A percentile compares a stretch with the other conserved stretches of the same genome.
Evolutionary conservation across 2,329 filamentous ascomycete species (phyloP).

Genomic region (Colletotrichum musae): DNA sequence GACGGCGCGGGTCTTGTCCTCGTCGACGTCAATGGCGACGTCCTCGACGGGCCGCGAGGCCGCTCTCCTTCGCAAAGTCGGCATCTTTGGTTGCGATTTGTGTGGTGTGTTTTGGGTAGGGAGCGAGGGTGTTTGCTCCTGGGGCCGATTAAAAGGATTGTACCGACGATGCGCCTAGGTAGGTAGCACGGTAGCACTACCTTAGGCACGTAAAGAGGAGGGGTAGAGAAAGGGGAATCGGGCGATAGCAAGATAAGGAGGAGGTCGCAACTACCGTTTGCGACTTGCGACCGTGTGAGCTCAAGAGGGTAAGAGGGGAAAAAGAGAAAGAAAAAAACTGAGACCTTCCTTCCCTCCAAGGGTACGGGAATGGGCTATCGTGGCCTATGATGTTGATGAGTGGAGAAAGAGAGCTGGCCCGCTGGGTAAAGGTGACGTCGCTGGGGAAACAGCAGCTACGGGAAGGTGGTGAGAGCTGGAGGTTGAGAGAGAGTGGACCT

Average conservation of each 20-base stretch:
- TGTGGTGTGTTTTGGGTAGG: constrained; percentile 2
- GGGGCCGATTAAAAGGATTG: constrained; percentile 19
- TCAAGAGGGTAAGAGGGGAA: constrained; percentile 17
- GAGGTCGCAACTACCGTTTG: constrained; percentile 30
- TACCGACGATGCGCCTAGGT: constrained; percentile 17
- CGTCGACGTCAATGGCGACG: constrained; percentile 35
- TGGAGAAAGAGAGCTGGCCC: constrained; percentile 36
- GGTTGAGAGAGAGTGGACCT: neutral
- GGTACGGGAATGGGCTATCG: constrained; percentile 4
- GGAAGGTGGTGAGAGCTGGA: constrained; percentile 32
- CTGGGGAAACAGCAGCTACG: constrained; percentile 40
- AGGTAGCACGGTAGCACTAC: neutral
- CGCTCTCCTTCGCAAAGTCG: constrained; percentile 39
- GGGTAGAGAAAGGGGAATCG: constrained; percentile 13
- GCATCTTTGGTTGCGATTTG: constrained; percentile 27
- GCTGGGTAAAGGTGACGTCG: constrained; percentile 42
- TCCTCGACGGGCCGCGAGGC: constrained; percentile 24
- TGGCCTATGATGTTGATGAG: constrained; percentile 35
- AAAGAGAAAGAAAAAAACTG: constrained; percentile 16
- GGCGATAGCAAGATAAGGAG: constrained; percentile 9
- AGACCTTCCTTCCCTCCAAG: constrained; percentile 32
- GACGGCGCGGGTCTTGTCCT: constrained; percentile 36
- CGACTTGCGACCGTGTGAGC: constrained; percentile 35
- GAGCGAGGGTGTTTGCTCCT: neutral
- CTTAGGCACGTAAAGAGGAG: neutral